Evolutionary conservation across 176 grass and related monocot genomes (phyloP).

Genomic region (Avena sativa): DNA sequence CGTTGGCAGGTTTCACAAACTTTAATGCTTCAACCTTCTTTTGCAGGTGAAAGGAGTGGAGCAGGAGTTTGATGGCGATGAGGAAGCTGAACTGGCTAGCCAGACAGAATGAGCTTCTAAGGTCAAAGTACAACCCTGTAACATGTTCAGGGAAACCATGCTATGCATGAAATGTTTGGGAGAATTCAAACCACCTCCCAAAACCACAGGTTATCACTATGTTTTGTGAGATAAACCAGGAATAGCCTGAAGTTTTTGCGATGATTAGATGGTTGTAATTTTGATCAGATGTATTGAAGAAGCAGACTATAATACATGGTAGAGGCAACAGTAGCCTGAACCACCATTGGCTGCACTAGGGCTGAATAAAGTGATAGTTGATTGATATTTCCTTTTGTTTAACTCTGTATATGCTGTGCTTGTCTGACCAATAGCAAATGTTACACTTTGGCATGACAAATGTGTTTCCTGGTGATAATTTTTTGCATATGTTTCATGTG

Average conservation of each 20-base stretch:
- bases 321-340: constrained; percentile 20
- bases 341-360: constrained; percentile 35
- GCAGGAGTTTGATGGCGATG: constrained; percentile 85
- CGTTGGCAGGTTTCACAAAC: background rate
- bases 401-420: constrained; percentile 18
- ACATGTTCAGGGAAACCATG: constrained; percentile 20
- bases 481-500: background rate
- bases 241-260: constrained; percentile 5
- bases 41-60: constrained; percentile 93
- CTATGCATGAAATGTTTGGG: background rate
- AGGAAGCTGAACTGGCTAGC: constrained; percentile 64
- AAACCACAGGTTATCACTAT: constrained; percentile 23
- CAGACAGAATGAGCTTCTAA: constrained; percentile 55
- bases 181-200: background rate
- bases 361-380: constrained; percentile 41
- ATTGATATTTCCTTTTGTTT: constrained; percentile 19
- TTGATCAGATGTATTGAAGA: constrained; percentile 34
- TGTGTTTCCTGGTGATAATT: background rate
- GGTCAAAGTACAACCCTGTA: background rate
- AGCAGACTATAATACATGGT: constrained; percentile 21
- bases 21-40: constrained; percentile 18
- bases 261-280: background rate
- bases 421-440: background rate
- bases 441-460: background rate
- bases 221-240: constrained; percentile 22